Base-by-base conservation (phyloP, 1,284 basidiomycete species). In the Tetrapyrgos nigripes region DNA sequence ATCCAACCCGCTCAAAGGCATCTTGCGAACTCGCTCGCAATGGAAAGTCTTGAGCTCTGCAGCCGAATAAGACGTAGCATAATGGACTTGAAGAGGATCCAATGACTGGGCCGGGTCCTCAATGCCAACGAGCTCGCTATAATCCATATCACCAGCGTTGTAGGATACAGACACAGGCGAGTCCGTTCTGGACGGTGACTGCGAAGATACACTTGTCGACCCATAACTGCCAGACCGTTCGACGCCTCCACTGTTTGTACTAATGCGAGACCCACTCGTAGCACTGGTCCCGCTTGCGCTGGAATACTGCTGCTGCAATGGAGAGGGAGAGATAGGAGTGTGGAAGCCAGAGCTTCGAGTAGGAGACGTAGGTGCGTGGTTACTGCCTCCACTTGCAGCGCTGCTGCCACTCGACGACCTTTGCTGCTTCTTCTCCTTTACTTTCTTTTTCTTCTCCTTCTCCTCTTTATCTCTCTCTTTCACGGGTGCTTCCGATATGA, bases 11-110 rank as follows among this genome's bases (percentile, higher is more conserved):
- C 87, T 86, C 48, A 98, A 76, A 0, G 92, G 91, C 93, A 98
- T 96, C 83, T 96, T 96, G 70, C 94, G 83, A 45, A 98, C 90
- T 21, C 91, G 87, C 26, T 98, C 96, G 71, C 94, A 96, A 73
- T 98, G 97, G 80, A 95, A 99, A 2, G 94, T 96, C 63, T 84
- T 84, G 28, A 98, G 77, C 68, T 96, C 92, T 6, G 80, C 91
- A 8, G 71, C 65, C 11, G 69, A 70, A 63, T 82, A 82, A 14
- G 78, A 73, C 1, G 68, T 75, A n/a, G 74, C 73, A 53, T 78
- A 79, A 60, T 81, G 77, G 57, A 75, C 67, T 60, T 79, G 77
- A 17, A 75, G 13, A 0, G 70, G 59, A 54, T 50, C 73, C 70
- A 55, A 73, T 61, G 28, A 58, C 53, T 11, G 53, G 4, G 23